Percentiles rank a stretch among this genome's conserved stretches.
phyloP scores from a whole-genome alignment of 164 flowering plant genomes.

The Akebia trifoliata region DNA sequence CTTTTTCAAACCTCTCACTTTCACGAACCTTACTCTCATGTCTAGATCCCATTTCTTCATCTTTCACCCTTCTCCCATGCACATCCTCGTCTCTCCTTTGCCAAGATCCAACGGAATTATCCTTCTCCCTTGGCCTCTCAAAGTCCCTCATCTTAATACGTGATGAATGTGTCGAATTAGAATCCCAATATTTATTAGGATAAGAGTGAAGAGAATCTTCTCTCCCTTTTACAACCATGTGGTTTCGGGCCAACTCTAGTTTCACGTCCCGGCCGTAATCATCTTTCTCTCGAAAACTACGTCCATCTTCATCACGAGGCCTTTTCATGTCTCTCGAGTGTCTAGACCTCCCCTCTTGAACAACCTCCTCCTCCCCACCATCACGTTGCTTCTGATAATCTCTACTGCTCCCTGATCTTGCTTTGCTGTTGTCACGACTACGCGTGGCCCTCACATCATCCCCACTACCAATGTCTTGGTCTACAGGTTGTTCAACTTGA shows the following conservation, averaged over 20 bases:
- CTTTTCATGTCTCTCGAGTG: conserved; percentile 34
- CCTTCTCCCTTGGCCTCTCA: conserved; percentile 70
- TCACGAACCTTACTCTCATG: conserved; percentile 60
- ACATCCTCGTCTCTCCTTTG: conserved; percentile 65
- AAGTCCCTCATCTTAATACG: conserved; percentile 42
- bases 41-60: conserved; percentile 59
- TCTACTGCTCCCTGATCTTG: conserved; percentile 68
- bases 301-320: conserved; percentile 46
- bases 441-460: conserved; percentile 59
- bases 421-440: conserved; percentile 78
- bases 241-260: conserved; percentile 49
- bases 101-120: conserved; percentile 43
- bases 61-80: conserved; percentile 49
- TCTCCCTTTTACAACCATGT: conserved; percentile 39
- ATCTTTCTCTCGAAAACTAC: conserved; percentile 39
- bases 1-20: conserved; percentile 58
- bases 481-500: conserved; percentile 37
- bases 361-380: conserved; percentile 65
- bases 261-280: conserved; percentile 35
- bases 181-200: conserved; percentile 54
- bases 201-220: conserved; percentile 41
- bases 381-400: conserved; percentile 52
- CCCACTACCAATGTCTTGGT: conserved; percentile 40
- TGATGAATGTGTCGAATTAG: conserved; percentile 28
- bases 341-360: conserved; percentile 47